Percentiles rank a stretch among this genome's conserved stretches.
Conservation (phyloP, 2,329 filamentous ascomycete species). For the Exophiala sideris region DNA sequence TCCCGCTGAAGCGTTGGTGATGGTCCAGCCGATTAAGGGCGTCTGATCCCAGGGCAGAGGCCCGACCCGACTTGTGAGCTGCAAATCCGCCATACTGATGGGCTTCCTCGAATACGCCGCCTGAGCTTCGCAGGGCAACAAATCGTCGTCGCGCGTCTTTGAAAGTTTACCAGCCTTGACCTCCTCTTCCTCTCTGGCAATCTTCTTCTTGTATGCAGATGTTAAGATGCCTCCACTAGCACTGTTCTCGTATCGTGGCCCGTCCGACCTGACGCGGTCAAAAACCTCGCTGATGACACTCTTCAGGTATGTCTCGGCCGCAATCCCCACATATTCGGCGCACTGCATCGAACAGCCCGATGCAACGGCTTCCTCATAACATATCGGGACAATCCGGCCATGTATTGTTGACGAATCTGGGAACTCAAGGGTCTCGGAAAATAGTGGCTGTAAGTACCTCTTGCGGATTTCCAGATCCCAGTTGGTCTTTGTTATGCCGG, state of each 20-base stretch:
- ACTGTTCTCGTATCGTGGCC: constrained; percentile 55
- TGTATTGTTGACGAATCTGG: constrained; percentile 57
- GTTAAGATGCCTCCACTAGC: constrained; percentile 74
- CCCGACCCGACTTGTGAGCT: constrained; percentile 70
- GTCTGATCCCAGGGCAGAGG: constrained; percentile 75
- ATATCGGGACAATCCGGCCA: constrained; percentile 61
- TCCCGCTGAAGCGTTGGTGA: constrained; percentile 70
- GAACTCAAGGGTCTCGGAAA: constrained; percentile 61
- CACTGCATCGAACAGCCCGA: constrained; percentile 52
- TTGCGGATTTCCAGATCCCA: constrained; percentile 65
- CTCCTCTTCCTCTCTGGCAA: constrained; percentile 71
- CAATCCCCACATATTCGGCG: constrained; percentile 59
- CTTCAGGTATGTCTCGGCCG: constrained; percentile 62
- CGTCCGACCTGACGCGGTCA: constrained; percentile 54
- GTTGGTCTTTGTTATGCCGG: constrained; percentile 74
- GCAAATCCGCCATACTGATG: constrained; percentile 73
- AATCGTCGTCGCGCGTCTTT: constrained; percentile 66
- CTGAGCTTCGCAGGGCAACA: constrained; percentile 77
- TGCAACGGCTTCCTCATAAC: constrained; percentile 61
- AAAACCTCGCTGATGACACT: constrained; percentile 56
- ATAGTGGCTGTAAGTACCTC: constrained; percentile 61
- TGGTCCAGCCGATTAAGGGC: constrained; percentile 67
- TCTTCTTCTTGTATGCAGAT: constrained; percentile 69
- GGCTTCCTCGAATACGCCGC: constrained; percentile 68
- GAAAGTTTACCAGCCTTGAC: constrained; percentile 69